Evolutionary conservation across 1,284 basidiomycete genomes (phyloP).

Genomic region (Fereydounia khargensis): DNA sequence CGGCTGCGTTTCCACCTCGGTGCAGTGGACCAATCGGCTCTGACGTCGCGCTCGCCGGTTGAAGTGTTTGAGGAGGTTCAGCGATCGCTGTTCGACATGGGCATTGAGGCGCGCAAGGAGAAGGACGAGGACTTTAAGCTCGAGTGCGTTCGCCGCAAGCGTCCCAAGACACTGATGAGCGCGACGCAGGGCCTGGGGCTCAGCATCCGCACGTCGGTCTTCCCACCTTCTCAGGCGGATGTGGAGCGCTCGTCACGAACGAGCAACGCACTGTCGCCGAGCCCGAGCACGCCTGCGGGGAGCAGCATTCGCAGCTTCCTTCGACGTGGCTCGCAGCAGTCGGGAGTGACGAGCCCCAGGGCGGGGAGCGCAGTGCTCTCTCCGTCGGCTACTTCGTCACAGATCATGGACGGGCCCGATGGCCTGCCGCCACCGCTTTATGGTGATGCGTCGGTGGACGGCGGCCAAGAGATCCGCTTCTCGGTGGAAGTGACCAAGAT

Average conservation of each 20-base stretch:
- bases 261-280: conserved; percentile 15
- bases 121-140: conserved; percentile 69
- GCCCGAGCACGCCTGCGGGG: conserved; percentile 18
- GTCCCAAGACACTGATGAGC: conserved; percentile 43
- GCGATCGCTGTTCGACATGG: conserved; percentile 80
- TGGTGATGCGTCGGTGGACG: conserved; percentile 45
- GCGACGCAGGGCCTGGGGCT: conserved; percentile 43
- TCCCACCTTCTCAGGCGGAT: conserved; percentile 49
- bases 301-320: conserved; percentile 43
- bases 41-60: conserved; percentile 78
- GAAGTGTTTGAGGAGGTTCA: conserved; percentile 84
- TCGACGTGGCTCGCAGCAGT: conserved; percentile 30
- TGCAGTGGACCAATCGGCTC: conserved; percentile 84
- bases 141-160: conserved; percentile 52
- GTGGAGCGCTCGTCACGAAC: conserved; percentile 34
- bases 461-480: conserved; percentile 55
- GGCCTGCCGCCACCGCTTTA: conserved; percentile 46
- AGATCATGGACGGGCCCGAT: no score
- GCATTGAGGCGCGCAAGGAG: conserved; percentile 78
- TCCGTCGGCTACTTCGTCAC: conserved; percentile 4
- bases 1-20: conserved; percentile 81
- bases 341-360: conserved; percentile 8
- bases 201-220: conserved; percentile 48
- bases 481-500: conserved; percentile 53
- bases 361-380: conserved; percentile 3